Evolutionary conservation across 257 asterid species (phyloP).

Genomic region (Ilex aquifolium): DNA sequence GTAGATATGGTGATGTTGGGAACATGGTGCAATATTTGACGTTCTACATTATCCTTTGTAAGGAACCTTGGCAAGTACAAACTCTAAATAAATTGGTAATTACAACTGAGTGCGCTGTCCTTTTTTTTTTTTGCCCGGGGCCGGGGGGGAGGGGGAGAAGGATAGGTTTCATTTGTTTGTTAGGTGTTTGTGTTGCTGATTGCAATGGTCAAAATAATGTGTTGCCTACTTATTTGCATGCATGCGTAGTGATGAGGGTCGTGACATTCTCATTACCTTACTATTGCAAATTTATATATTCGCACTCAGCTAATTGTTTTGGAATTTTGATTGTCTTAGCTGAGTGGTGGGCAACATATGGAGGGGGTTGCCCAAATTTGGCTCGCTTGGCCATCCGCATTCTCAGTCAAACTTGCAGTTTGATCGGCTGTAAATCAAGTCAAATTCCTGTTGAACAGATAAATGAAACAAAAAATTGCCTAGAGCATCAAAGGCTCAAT

Average conservation of each 20-base stretch:
- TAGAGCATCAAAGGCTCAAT: slow-evolving; percentile 78
- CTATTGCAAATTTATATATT: neutral
- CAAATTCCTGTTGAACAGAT: slow-evolving; percentile 45
- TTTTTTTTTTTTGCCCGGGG: too few species aligned
- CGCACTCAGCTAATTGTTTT: slow-evolving; percentile 19
- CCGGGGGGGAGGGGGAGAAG: too few species aligned
- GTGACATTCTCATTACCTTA: neutral
- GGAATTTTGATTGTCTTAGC: slow-evolving; percentile 37
- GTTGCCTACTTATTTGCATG: neutral
- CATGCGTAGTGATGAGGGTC: too few species aligned
- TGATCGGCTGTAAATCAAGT: slow-evolving; percentile 47
- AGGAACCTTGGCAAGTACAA: too few species aligned
- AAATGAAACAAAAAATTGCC: slow-evolving; percentile 61
- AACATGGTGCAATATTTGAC: too few species aligned
- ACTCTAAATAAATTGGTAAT: too few species aligned
- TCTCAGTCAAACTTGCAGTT: slow-evolving; percentile 90
- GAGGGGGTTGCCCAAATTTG: slow-evolving; percentile 90
- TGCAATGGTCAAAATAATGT: neutral
- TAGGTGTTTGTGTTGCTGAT: neutral
- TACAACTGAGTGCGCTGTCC: too few species aligned
- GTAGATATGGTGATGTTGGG: too few species aligned
- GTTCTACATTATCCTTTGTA: too few species aligned
- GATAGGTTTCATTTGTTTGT: too few species aligned
- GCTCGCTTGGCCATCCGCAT: slow-evolving; percentile 78
- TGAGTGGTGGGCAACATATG: slow-evolving; percentile 95